A percentile compares a stretch with the other conserved stretches of the same genome.
Evolutionary conservation across 805 yeast genomes (phyloP).

Genomic region (Saturnispora dispora): DNA sequence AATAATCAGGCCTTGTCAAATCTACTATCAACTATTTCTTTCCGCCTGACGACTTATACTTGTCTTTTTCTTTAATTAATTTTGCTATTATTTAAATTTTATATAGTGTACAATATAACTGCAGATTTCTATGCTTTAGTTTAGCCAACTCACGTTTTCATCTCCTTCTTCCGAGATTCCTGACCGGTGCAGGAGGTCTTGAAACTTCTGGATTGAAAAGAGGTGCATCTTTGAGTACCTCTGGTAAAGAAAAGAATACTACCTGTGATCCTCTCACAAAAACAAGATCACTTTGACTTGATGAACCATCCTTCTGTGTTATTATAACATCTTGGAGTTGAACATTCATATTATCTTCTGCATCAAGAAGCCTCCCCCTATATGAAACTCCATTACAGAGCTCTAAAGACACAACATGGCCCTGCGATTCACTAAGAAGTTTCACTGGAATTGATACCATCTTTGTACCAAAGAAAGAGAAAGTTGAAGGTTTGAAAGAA

Average conservation of each 20-base stretch:
- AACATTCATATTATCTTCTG: conserved; percentile 91
- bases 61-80: not conserved
- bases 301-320: conserved; percentile 68
- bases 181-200: conserved; percentile 63
- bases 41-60: not conserved
- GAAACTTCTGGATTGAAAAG: conserved; percentile 53
- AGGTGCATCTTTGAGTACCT: conserved; percentile 81
- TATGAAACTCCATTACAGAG: conserved; percentile 79
- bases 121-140: not conserved
- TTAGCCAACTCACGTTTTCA: not conserved
- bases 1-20: conserved; percentile 6
- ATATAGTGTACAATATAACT: conserved; percentile 1
- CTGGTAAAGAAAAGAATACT: conserved; percentile 79
- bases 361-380: conserved; percentile 76
- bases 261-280: conserved; percentile 89
- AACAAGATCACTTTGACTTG: conserved; percentile 71
- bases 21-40: not conserved
- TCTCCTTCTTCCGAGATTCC: conserved; percentile 31
- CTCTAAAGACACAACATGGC: conserved; percentile 79
- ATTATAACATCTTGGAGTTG: conserved; percentile 74
- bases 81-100: not conserved
- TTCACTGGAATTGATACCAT: conserved; percentile 78
- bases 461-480: conserved; percentile 15
- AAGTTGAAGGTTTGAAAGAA: not conserved
- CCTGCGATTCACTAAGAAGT: conserved; percentile 61